Evolutionary conservation across 345 rosid genomes (phyloP).

Genomic region (Lagerstroemia speciosa): DNA sequence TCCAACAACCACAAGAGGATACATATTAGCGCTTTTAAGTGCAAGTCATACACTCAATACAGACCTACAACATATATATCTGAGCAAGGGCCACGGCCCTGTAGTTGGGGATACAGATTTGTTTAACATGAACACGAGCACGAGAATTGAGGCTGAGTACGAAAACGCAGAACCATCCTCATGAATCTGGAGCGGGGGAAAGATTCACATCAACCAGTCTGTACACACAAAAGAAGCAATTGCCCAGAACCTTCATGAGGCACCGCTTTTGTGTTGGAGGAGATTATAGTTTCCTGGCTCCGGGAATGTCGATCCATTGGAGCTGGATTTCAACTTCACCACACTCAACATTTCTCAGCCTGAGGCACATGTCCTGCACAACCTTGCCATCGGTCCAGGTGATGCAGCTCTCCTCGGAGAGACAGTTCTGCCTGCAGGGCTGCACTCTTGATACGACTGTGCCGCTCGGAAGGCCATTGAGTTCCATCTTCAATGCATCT

Average conservation of each 20-base stretch:
- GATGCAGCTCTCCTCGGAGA: conserved; percentile 54
- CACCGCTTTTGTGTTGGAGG: background rate
- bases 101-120: background rate
- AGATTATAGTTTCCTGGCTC: conserved; percentile 41
- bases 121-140: background rate
- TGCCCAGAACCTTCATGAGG: background rate
- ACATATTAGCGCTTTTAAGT: background rate
- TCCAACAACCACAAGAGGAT: background rate
- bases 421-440: conserved; percentile 58
- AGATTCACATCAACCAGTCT: background rate
- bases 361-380: conserved; percentile 56
- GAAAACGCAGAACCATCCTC: too few relatives aligned
- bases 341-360: conserved; percentile 75
- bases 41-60: background rate
- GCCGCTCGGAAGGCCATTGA: conserved; percentile 44
- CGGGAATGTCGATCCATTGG: conserved; percentile 82
- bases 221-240: background rate
- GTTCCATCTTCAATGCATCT: conserved; percentile 57
- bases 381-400: conserved; percentile 37
- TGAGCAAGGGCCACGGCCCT: background rate
- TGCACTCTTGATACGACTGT: conserved; percentile 42
- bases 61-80: background rate
- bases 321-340: conserved; percentile 83
- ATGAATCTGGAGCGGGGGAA: background rate
- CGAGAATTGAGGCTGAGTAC: background rate